Base-by-base conservation (phyloP, 1,139 yeast genomes). In the Hyphopichia wangnamkhiaoensis region DNA sequence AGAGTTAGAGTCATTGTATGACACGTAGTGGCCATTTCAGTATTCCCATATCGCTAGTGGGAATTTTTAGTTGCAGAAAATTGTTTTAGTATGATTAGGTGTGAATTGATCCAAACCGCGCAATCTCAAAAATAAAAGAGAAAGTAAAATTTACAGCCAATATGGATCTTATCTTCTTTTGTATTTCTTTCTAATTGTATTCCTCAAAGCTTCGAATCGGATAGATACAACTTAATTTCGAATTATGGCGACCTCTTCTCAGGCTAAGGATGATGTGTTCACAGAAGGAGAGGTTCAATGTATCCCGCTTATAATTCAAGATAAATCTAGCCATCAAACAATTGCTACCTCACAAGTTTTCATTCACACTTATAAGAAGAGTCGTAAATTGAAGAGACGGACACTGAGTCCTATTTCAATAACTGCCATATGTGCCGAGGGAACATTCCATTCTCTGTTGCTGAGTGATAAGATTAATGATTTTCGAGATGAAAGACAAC, bases 231-330 rank as follows among this genome's bases (percentile, higher is more conserved):
- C n/a, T n/a, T n/a, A n/a, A n/a, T n/a, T n/a, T n/a, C n/a, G n/a
- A n/a, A n/a, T n/a, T n/a, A n/a, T n/a, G n/a, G n/a, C n/a, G n/a
- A n/a, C n/a, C n/a, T n/a, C n/a, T n/a, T n/a, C n/a, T n/a, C 24
- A 21, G 10, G 24, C 24, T 21, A 27, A 5, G 5, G 18, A 15
- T 5, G n/a, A n/a, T n/a, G n/a, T n/a, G n/a, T 27, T 27, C 18
- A 8, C 16, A 5, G 30, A 15, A n/a, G 53, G 54, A 2, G 41
- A 46, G 28, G 46, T 57, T 6, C 37, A 44, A 9, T 43, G 54
- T 4, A 45, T 60, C 12, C 61, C 64, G 3, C 42, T 62, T 10
- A 34, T 40, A 10, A 50, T 61, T n/a, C 56, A 56, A 34, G 58
- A 58, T 44, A 41, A 37, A 9, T 37, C 37, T 6, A 40, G 45